Evolutionary conservation across 129 eudicot species (phyloP), one percentile per base, ranked within the genome.

Genomic region (Deinandra increscens): DNA sequence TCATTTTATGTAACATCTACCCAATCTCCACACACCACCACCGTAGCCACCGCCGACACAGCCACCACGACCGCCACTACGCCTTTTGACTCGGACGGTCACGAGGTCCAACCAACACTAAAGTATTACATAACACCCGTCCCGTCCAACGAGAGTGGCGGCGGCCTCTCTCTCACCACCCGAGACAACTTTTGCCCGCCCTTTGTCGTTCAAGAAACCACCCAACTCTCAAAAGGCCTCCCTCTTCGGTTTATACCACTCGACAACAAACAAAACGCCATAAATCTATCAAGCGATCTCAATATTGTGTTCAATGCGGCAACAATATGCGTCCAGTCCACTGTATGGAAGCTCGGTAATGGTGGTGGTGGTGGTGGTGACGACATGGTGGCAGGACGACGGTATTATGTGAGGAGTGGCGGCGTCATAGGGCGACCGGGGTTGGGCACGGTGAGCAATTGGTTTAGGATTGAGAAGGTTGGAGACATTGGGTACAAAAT

Each of bases 391-490:
- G 69, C 77, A 14, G 79, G 88, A 49, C 81, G 74, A 42, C 74
- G 80, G 73, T 85, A 82, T 11, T 77, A 69, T 20, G 88, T 90
- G 50, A 78, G 75, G 62, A 84, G 86, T 43, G 91, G 83, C 7
- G 97, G 95, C 5, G 49, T 73, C 43, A 69, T 72, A 34, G 97
- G 95, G 41, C 79, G 79, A 49, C 89, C 97, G 1, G 88, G 91
- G 72, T 62, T 62, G 60, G 71, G 69, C 3, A 85, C 95, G 19
- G 79, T 90, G 66, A 74, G 60, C 76, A 87, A 83, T 29, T 87
- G 95, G 97, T 90, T 90, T 49, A 87, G 79, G 84, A 82, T 87
- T 1, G 95, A 87, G 42, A 87, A 70, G 68, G 71, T 42, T 71
- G 80, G 80, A 48, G 76, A 73, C 42, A 41, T 46, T 75, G 91